phyloP scores from a whole-genome alignment of 257 asterid genomes.

The Nicotiana attenuata region DNA sequence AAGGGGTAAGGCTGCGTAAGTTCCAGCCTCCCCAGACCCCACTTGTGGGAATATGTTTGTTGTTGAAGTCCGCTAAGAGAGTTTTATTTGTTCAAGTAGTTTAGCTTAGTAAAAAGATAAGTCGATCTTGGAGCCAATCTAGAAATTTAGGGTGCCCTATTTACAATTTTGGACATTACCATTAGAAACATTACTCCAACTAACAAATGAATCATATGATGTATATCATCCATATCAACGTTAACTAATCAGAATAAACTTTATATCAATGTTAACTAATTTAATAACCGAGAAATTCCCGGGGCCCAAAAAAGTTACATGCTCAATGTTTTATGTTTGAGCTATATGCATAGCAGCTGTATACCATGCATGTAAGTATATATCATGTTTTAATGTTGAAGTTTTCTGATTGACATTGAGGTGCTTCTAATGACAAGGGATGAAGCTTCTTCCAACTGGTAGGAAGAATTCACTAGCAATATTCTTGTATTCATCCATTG shows the following conservation, averaged over 20 bases:
- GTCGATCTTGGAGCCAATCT: neutral
- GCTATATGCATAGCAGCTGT: neutral
- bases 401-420: neutral
- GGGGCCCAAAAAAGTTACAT: neutral
- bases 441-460: conserved; percentile 96
- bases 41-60: too few relatives aligned
- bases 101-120: neutral
- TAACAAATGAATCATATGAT: neutral
- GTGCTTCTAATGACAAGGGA: conserved; percentile 53
- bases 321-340: neutral
- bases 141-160: neutral
- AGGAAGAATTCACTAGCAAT: conserved; percentile 67
- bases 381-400: conserved; percentile 6
- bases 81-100: neutral
- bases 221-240: neutral
- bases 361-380: neutral
- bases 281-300: too few relatives aligned
- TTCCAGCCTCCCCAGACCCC: too few relatives aligned
- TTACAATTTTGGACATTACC: neutral
- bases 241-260: neutral
- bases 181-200: neutral
- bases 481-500: conserved; percentile 66
- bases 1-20: too few relatives aligned
- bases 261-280: too few relatives aligned
- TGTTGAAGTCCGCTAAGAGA: neutral